Evolutionary conservation across 2,329 filamentous ascomycete genomes (phyloP).

Genomic region (Trichophyton benhamiae): DNA sequence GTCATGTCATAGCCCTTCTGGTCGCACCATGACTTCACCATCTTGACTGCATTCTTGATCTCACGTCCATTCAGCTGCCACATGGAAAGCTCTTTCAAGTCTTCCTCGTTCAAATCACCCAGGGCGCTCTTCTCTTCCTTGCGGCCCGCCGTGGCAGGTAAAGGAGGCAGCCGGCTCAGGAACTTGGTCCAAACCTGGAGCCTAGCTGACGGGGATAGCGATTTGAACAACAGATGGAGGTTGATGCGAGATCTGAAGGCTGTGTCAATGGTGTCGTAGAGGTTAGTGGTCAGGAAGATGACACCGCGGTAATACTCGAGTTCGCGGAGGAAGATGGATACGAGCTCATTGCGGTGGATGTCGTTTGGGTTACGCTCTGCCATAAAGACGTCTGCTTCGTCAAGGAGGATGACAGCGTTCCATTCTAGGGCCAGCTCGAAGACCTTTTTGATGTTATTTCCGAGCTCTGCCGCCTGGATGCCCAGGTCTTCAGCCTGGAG

Average conservation of each 20-base stretch:
- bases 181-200: constrained; percentile 38
- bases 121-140: not conserved
- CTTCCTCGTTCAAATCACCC: constrained; percentile 15
- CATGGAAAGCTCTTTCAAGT: constrained; percentile 29
- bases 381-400: constrained; percentile 22
- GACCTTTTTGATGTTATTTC: constrained; percentile 16
- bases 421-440: constrained; percentile 19
- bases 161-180: constrained; percentile 23
- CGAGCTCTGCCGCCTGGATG: constrained; percentile 13
- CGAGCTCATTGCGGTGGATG: constrained; percentile 17
- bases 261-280: constrained; percentile 22
- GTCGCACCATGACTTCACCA: constrained; percentile 36
- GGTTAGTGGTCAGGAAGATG: constrained; percentile 24
- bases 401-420: constrained; percentile 17
- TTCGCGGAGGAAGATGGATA: constrained; percentile 16
- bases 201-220: constrained; percentile 30
- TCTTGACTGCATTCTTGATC: constrained; percentile 40
- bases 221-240: constrained; percentile 37
- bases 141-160: constrained; percentile 7
- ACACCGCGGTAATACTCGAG: constrained; percentile 21
- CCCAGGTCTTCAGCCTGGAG: constrained; percentile 14
- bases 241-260: constrained; percentile 36
- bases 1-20: constrained; percentile 35
- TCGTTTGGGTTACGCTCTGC: constrained; percentile 14
- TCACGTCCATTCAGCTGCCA: constrained; percentile 37